phyloP scores from a whole-genome alignment of 257 asterid genomes.

The Solanum tarijense region DNA sequence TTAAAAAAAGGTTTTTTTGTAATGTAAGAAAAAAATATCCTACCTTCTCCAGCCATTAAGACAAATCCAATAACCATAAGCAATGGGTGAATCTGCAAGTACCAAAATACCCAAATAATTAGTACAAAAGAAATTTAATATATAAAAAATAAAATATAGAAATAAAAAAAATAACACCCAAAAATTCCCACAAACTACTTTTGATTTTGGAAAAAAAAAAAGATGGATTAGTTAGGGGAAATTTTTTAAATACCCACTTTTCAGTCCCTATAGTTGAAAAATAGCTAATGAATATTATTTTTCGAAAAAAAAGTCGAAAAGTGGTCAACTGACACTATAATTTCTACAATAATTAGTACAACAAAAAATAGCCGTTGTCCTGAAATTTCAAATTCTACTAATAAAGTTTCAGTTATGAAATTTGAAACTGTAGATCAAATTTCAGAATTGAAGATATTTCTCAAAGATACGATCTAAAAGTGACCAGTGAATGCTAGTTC shows the following conservation, averaged over 20 bases:
- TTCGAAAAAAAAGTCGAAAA: no score
- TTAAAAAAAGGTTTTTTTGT: fast-evolving
- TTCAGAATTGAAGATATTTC: no score
- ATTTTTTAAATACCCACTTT: neutral
- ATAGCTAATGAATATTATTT: no score
- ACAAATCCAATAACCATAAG: conserved; percentile 54
- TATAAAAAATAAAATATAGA: neutral
- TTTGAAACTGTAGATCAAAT: no score
- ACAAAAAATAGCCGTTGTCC: no score
- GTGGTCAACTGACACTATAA: no score
- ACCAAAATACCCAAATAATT: neutral
- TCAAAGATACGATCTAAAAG: no score
- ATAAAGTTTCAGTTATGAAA: no score
- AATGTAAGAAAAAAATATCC: neutral
- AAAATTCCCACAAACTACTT: neutral
- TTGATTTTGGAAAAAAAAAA: neutral
- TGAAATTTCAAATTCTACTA: no score
- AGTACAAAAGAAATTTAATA: neutral
- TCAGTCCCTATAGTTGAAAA: neutral
- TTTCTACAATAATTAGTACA: no score
- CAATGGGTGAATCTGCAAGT: conserved; percentile 50
- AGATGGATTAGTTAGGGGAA: neutral
- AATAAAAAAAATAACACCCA: neutral
- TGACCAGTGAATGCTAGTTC: no score
- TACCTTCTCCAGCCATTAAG: conserved; percentile 53